Base-by-base conservation (phyloP, 2,329 filamentous ascomycete species). In the Diplodia intermedia region DNA sequence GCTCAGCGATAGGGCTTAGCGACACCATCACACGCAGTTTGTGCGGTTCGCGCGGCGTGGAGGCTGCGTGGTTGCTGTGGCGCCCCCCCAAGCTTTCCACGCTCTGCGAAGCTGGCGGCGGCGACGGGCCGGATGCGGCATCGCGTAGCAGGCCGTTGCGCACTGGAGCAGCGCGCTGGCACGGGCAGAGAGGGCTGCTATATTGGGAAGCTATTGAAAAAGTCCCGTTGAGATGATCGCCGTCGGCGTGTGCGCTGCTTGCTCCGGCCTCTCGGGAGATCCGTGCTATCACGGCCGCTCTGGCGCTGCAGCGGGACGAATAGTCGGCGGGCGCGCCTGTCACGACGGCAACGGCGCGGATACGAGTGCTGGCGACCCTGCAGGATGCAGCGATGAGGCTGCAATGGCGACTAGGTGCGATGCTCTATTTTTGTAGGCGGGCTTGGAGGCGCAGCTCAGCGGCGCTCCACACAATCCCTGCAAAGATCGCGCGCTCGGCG, bases 201-300 rank as follows among this genome's bases (percentile, higher is more conserved):
- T 63, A 63, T 63, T 63, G 60, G 60, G 60, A 63, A 38, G 52
- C 60, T 63, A 63, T 63, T 63, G 60, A 63, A 63, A 63, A 50
- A 20, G 33, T 29, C 60, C 29, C 60, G 47, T 63, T 63, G 60
- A 52, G 60, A 63, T 36, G 60, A 63, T 63, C 60, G 60, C 60
- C 60, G 60, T 47, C 29, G 60, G 60, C 9, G 26, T 62, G 31
- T 31, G 53, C 38, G 56, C 54, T 26, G 57, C 57, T n/a, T n/a
- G 47, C 60, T 33, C 31, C 31, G 23, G 31, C 31, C 7, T 33
- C 31, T 33, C 29, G 38, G 56, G 57, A 40, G 57, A 61, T 61
- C 57, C 57, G 57, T 61, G 57, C 57, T 61, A 61, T 61, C 57
- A 50, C 40, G 31, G 49, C 47, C 23, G 23, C 23, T 23, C 23